phyloP scores from a whole-genome alignment of 208 protist genomes.

The Trypanosomatidae sp. region DNA sequence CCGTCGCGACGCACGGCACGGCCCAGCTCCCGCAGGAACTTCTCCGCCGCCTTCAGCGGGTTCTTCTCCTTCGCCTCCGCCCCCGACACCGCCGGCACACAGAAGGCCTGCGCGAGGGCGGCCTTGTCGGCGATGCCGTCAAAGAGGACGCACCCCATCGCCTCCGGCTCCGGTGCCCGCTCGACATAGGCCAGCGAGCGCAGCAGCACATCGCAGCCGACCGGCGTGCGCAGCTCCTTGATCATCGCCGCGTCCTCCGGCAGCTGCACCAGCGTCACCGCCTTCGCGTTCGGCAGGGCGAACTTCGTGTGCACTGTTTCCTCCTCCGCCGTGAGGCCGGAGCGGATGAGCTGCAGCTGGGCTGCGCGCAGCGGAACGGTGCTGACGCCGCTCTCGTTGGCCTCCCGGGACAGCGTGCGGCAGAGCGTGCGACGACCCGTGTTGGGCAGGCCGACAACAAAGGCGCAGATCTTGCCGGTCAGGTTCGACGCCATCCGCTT shows the following conservation, averaged over 20 bases:
- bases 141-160: constrained; percentile 73
- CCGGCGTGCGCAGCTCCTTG: constrained; percentile 46
- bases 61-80: constrained; percentile 20
- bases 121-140: constrained; percentile 63
- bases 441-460: constrained; percentile 85
- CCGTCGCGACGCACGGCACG: constrained; percentile 77
- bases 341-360: constrained; percentile 71
- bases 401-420: constrained; percentile 44
- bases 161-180: constrained; percentile 62
- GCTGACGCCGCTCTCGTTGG: constrained; percentile 57
- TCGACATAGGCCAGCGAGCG: constrained; percentile 68
- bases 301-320: constrained; percentile 60
- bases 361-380: constrained; percentile 70
- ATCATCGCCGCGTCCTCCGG: constrained; percentile 61
- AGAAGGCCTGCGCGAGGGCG: constrained; percentile 74
- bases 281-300: constrained; percentile 78
- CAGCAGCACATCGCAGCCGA: constrained; percentile 74
- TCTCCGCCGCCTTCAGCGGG: constrained; percentile 46
- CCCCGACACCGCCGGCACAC: constrained; percentile 40
- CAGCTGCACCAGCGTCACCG: constrained; percentile 76
- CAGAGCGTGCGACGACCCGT: constrained; percentile 72
- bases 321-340: constrained; percentile 28
- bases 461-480: constrained; percentile 65
- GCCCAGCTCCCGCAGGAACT: constrained; percentile 76
- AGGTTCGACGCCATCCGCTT: constrained; percentile 69